Conservation (phyloP, 208 protist species). For the Trypanosoma grayi region DNA sequence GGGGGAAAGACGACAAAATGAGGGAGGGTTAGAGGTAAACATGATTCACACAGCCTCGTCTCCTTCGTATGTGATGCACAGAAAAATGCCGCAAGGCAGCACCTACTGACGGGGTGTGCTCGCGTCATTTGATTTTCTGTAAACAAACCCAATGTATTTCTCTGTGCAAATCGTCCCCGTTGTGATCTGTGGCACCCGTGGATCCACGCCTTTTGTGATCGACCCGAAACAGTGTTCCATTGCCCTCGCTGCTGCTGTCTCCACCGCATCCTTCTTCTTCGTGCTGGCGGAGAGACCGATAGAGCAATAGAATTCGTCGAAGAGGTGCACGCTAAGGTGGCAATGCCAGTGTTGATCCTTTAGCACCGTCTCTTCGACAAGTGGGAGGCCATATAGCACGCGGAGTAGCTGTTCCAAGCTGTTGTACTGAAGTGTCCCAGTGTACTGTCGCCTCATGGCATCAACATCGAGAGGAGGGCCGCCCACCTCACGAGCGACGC, state of each 20-base stretch:
- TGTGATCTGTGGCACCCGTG: neutral
- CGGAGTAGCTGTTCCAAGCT: conserved; percentile 15
- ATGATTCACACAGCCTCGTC: neutral
- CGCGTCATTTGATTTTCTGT: conserved; percentile 3
- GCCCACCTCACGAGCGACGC: conserved; percentile 11
- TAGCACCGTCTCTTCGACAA: conserved; percentile 17
- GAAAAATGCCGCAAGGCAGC: no score
- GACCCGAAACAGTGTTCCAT: conserved; percentile 17
- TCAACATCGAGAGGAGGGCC: conserved; percentile 6
- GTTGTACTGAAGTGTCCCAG: neutral
- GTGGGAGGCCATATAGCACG: conserved; percentile 24
- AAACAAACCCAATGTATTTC: conserved; percentile 22
- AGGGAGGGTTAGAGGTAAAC: neutral
- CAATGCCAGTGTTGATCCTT: conserved; percentile 50
- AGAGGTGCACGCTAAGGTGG: conserved; percentile 41
- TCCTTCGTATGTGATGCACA: neutral
- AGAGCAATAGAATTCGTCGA: conserved; percentile 30
- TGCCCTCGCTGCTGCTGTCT: conserved; percentile 29
- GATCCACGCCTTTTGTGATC: neutral
- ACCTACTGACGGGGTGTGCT: neutral
- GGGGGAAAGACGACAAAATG: neutral
- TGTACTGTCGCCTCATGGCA: neutral
- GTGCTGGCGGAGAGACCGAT: conserved; percentile 25
- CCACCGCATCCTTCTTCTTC: conserved; percentile 54
- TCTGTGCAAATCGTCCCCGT: neutral